Conservation (phyloP, 441 rosid species). For the California macrophylla region DNA sequence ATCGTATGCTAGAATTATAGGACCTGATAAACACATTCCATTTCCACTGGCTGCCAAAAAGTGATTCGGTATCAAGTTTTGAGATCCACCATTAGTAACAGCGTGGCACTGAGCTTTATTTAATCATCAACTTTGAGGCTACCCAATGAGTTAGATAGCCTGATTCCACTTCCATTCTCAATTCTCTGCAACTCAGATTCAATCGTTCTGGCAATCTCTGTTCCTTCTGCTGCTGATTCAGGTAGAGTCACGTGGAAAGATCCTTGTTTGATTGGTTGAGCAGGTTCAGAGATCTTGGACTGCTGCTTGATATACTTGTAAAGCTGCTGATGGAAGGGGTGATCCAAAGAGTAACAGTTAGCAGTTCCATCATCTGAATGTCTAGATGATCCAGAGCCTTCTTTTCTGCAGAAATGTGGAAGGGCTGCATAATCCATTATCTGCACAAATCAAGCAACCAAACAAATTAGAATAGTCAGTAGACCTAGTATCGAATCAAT, state of each 20-base stretch:
- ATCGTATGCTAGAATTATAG: slow-evolving; percentile 10
- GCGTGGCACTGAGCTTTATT: slow-evolving; percentile 1
- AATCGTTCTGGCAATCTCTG: slow-evolving; percentile 53
- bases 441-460: slow-evolving; percentile 30
- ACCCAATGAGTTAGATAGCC: slow-evolving; percentile 24
- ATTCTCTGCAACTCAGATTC: slow-evolving; percentile 69
- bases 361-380: slow-evolving; percentile 24
- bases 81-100: slow-evolving; percentile 4
- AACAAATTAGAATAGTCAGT: slow-evolving; percentile 12
- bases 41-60: slow-evolving; percentile 7
- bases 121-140: slow-evolving; percentile 30
- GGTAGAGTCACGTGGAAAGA: slow-evolving; percentile 78
- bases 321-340: slow-evolving; percentile 77
- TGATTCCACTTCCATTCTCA: slow-evolving; percentile 31
- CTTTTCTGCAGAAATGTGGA: slow-evolving; percentile 83
- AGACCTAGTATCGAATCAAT: neutral
- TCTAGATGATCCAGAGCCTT: slow-evolving; percentile 72
- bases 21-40: slow-evolving; percentile 1
- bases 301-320: slow-evolving; percentile 72
- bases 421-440: slow-evolving; percentile 69
- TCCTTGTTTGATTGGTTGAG: slow-evolving; percentile 60
- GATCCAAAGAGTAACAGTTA: slow-evolving; percentile 61
- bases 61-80: neutral
- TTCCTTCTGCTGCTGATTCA: slow-evolving; percentile 47
- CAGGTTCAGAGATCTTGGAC: slow-evolving; percentile 24